Conservation (phyloP, 768 basidiomycete genomes). For the Pleurotus cornucopiae region DNA sequence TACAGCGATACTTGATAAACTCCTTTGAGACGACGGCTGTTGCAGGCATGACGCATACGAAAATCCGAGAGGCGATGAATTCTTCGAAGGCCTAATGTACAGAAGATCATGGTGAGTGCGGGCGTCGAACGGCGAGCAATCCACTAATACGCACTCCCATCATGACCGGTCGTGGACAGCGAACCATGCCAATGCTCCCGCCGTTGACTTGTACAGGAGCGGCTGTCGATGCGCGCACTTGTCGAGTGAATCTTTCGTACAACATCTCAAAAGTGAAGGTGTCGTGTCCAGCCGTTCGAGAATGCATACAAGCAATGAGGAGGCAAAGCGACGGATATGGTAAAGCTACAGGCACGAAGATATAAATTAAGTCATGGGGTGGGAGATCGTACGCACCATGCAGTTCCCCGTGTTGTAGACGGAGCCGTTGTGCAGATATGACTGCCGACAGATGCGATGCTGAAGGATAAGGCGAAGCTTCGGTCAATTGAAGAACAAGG, state of each 20-base stretch:
- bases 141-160: slow-evolving; percentile 47
- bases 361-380: not conserved
- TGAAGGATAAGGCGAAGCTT: slow-evolving; percentile 51
- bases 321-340: slow-evolving; percentile 80
- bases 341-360: slow-evolving; percentile 40
- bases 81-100: slow-evolving; percentile 68
- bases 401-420: slow-evolving; percentile 48
- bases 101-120: not conserved
- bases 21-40: slow-evolving; percentile 53
- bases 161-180: slow-evolving; percentile 60
- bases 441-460: slow-evolving; percentile 37
- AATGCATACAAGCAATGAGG: slow-evolving; percentile 81
- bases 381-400: slow-evolving; percentile 36
- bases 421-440: slow-evolving; percentile 49
- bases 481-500: slow-evolving; percentile 40
- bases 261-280: slow-evolving; percentile 91
- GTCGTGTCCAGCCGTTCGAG: slow-evolving; percentile 70
- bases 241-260: slow-evolving; percentile 71
- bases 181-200: slow-evolving; percentile 71
- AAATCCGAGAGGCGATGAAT: slow-evolving; percentile 52
- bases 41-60: slow-evolving; percentile 46
- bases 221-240: slow-evolving; percentile 65
- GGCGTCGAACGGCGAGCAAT: not conserved
- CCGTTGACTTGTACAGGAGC: slow-evolving; percentile 76
- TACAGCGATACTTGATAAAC: slow-evolving; percentile 73